A percentile compares a stretch with the other conserved stretches of the same genome.
Evolutionary conservation across 257 asterid genomes (phyloP).

Genomic region (Solanum chmielewskii): DNA sequence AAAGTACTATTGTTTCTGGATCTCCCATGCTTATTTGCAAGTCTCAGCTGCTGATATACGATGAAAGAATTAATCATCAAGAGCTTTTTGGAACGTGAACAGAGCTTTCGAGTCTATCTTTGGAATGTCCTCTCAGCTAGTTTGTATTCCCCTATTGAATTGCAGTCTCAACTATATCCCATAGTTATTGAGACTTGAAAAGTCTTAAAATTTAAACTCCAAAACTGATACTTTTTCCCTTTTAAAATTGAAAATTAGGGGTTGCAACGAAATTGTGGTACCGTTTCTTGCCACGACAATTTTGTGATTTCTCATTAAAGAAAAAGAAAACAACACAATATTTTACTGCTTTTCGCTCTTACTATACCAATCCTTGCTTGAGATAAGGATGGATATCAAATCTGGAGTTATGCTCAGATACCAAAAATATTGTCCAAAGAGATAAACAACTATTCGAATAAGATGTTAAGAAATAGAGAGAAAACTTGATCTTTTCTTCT

Average conservation of each 20-base stretch:
- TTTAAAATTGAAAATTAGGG: neutral
- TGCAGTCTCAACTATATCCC: neutral
- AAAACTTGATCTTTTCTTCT: too few relatives aligned
- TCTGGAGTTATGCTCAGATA: neutral
- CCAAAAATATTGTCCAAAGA: neutral
- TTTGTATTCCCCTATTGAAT: neutral
- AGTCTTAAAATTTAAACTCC: neutral
- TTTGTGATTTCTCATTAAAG: neutral
- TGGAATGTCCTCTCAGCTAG: neutral
- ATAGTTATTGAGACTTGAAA: neutral
- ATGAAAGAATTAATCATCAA: too few relatives aligned
- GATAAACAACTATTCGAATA: too few relatives aligned
- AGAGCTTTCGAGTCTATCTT: neutral
- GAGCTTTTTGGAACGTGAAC: neutral
- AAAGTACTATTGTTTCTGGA: too few relatives aligned
- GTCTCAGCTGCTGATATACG: too few relatives aligned
- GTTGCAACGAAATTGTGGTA: neutral
- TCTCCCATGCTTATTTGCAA: too few relatives aligned
- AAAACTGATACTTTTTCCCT: neutral
- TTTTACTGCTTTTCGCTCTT: neutral
- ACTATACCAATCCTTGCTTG: neutral
- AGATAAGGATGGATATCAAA: neutral
- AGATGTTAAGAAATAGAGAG: neutral
- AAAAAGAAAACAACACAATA: too few relatives aligned
- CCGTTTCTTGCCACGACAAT: neutral